Base-by-base conservation (phyloP, 306 rosid species). In the Quercus rubra region DNA sequence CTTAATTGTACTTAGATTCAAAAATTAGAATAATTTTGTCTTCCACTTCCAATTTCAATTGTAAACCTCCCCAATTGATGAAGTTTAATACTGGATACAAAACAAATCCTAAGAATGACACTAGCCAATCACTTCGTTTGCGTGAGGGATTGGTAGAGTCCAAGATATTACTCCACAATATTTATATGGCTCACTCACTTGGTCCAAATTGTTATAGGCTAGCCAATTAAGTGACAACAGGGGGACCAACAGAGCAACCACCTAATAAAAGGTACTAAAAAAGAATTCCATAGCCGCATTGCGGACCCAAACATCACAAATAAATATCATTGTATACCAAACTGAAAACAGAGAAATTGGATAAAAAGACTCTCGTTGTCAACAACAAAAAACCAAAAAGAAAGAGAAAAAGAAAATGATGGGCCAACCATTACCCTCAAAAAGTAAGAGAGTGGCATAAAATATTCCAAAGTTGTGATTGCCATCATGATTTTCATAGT, bases 401-500 rank as follows among this genome's bases (percentile, higher is more conserved):
- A 18, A 70, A 68, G 61, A 43, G 21, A 4, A 12, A 31, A 51
- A 76, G 74, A 56, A 18, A 56, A 73, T 17, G 79, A 76, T 78
- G 74, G 82, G 82, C 21, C 43, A 17, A 54, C 30, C 27, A 64
- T 21, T 8, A 27, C 72, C 55, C 56, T 63, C 55, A 82, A 82
- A 82, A 15, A 43, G 9, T 7, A n/a, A 68, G 27, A 14, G 46
- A 72, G 81, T 43, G 75, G 70, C 61, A 66, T 64, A 63, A 66
- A 52, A 73, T 52, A 55, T 63, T 70, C 64, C 67, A 63, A 66
- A 77, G 76, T 74, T 56, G 64, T 56, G 64, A 82, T 82, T 66
- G 68, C 69, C 63, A 49, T 46, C 54, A 49, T 49, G 54, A 3
- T 49, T 12, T 49, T 49, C 54, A 12, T 49, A 12, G 15, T 49